These are phyloP conservation scores for Aspergillus wentii DNA, from an alignment of 495 filamentous ascomycete species.

Conservation along the genomic window DNA sequence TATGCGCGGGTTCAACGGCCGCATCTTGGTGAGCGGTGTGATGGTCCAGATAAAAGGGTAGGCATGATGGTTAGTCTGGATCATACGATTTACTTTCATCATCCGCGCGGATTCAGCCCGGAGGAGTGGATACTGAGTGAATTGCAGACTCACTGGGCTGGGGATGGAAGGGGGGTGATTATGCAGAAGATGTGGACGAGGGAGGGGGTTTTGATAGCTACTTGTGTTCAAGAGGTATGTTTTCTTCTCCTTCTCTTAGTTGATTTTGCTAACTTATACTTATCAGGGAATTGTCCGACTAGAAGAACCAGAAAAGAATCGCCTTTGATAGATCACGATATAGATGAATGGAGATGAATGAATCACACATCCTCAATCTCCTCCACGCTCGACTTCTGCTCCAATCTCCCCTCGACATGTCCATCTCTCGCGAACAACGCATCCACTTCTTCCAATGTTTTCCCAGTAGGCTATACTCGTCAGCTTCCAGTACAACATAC, in stretches of 20 bases:
- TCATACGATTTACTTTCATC: slow-evolving; percentile 84
- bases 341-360: too few relatives aligned
- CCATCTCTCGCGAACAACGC: neutral
- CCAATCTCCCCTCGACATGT: too few relatives aligned
- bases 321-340: too few relatives aligned
- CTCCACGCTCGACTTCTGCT: too few relatives aligned
- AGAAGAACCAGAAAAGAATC: too few relatives aligned
- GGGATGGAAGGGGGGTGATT: slow-evolving; percentile 73
- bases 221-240: slow-evolving; percentile 72
- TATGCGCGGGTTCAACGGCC: slow-evolving; percentile 4
- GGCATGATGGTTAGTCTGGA: slow-evolving; percentile 89
- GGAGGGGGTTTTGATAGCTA: slow-evolving; percentile 72
- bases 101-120: slow-evolving; percentile 57
- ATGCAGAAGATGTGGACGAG: slow-evolving; percentile 68
- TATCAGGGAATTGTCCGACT: neutral
- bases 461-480: slow-evolving; percentile 6
- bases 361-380: too few relatives aligned
- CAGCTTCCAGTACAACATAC: too few relatives aligned
- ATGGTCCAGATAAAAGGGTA: slow-evolving; percentile 24
- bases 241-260: neutral
- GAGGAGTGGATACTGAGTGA: slow-evolving; percentile 86
- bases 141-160: slow-evolving; percentile 76
- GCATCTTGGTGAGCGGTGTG: slow-evolving; percentile 4
- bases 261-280: too few relatives aligned
- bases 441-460: slow-evolving; percentile 14